These are phyloP conservation scores for Syncephalastrum contaminatum DNA, from an alignment of 371 early-diverging fungal species.

Conservation along the genomic window DNA sequence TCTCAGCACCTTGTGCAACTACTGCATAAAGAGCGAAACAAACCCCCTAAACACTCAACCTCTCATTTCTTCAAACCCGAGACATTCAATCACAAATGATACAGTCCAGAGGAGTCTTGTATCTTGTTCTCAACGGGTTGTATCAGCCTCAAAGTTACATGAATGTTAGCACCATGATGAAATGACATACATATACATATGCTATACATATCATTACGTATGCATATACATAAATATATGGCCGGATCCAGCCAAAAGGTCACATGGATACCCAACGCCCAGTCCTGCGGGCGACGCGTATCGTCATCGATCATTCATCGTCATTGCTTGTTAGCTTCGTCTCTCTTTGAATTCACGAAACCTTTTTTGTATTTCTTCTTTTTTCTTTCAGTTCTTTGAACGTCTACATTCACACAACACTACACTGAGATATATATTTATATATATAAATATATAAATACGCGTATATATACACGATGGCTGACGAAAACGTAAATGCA, in stretches of 20 bases:
- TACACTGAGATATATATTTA: neutral
- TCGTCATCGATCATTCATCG: too few relatives aligned
- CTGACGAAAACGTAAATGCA: slow-evolving; percentile 28
- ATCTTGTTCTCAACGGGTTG: too few relatives aligned
- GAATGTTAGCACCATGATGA: too few relatives aligned
- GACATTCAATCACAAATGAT: too few relatives aligned
- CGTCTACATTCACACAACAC: slow-evolving; percentile 9
- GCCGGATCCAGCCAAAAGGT: neutral
- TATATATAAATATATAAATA: too few relatives aligned
- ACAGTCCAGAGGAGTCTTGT: too few relatives aligned
- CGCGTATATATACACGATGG: slow-evolving; percentile 10
- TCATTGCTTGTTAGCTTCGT: neutral
- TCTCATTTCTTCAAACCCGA: too few relatives aligned
- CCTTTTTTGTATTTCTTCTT: neutral
- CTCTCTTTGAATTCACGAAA: neutral
- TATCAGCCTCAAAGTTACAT: too few relatives aligned
- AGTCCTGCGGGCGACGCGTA: neutral
- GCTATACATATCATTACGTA: neutral
- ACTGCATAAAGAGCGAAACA: slow-evolving; percentile 2
- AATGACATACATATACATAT: neutral
- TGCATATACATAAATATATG: neutral
- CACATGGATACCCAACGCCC: neutral
- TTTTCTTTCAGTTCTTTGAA: neutral
- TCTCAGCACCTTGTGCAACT: slow-evolving; percentile 4
- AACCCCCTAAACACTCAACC: too few relatives aligned